Conservation (phyloP, 768 basidiomycete genomes). For the Termitomyces sp. region DNA sequence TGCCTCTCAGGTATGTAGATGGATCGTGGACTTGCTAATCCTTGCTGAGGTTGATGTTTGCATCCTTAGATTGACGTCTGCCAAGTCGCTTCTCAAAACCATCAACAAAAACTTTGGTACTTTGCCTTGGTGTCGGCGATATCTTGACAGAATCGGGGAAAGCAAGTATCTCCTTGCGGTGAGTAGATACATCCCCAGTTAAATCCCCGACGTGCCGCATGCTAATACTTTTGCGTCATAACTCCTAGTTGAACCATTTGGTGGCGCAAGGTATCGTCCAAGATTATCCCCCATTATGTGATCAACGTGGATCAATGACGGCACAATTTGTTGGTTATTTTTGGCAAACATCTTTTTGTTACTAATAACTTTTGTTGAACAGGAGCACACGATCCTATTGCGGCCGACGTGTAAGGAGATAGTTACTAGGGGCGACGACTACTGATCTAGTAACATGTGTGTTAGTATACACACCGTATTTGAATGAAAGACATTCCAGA, state of each 20-base stretch:
- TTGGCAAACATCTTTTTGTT: background rate
- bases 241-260: conserved; percentile 73
- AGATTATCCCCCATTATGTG: conserved; percentile 90
- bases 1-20: conserved; percentile 60
- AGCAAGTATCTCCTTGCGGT: conserved; percentile 91
- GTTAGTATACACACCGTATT: background rate
- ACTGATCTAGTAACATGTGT: conserved; percentile 29
- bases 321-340: conserved; percentile 73
- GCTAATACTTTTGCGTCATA: background rate
- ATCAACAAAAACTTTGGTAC: conserved; percentile 95
- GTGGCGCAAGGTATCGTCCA: conserved; percentile 86
- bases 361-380: conserved; percentile 2
- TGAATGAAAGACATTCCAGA: background rate
- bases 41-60: conserved; percentile 1
- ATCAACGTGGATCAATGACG: conserved; percentile 83
- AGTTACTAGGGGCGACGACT: conserved; percentile 81
- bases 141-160: conserved; percentile 90
- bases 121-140: conserved; percentile 91
- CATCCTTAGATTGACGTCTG: conserved; percentile 61
- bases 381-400: conserved; percentile 85
- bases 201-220: background rate
- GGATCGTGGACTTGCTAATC: background rate
- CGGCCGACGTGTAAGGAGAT: conserved; percentile 84
- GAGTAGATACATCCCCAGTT: conserved; percentile 17
- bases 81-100: conserved; percentile 78